Evolutionary conservation across 768 basidiomycete species (phyloP).

Genomic region (Hysterangium stoloniferum): DNA sequence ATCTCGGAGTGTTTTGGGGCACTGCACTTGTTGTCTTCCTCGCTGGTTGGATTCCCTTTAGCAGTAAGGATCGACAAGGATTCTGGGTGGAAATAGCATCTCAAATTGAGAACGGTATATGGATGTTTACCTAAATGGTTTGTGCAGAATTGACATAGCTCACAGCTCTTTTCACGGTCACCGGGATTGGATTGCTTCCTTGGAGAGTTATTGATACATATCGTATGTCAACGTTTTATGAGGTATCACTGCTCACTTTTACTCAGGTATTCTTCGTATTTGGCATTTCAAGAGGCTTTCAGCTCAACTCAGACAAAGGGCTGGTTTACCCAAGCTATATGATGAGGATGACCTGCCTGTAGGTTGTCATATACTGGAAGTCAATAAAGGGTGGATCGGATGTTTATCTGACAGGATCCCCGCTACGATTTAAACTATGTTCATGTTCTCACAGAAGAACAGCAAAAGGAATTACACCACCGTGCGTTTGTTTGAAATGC

Average conservation of each 20-base stretch:
- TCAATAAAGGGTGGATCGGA: background rate
- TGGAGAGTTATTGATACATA: conserved; percentile 70
- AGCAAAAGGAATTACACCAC: conserved; percentile 56
- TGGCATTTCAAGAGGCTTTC: conserved; percentile 65
- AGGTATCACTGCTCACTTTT: background rate
- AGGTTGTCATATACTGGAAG: background rate
- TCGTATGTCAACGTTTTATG: conserved; percentile 33
- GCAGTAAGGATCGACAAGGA: conserved; percentile 59
- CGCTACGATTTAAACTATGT: conserved; percentile 61
- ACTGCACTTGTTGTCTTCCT: conserved; percentile 74
- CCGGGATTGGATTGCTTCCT: conserved; percentile 71
- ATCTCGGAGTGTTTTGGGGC: conserved; percentile 68
- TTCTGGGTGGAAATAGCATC: conserved; percentile 78
- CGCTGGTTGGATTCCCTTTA: conserved; percentile 58
- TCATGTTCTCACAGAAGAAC: conserved; percentile 57
- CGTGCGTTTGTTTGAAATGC: conserved; percentile 35
- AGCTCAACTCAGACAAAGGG: conserved; percentile 47
- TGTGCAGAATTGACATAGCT: conserved; percentile 19
- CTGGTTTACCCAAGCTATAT: conserved; percentile 58
- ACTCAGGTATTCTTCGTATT: conserved; percentile 59
- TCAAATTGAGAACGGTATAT: conserved; percentile 65
- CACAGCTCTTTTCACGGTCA: conserved; percentile 67
- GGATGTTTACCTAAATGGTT: background rate
- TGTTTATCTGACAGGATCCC: conserved; percentile 46
- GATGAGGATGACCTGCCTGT: conserved; percentile 69